Conservation (phyloP, 345 rosid species). For the Eucalyptus viminalis region DNA sequence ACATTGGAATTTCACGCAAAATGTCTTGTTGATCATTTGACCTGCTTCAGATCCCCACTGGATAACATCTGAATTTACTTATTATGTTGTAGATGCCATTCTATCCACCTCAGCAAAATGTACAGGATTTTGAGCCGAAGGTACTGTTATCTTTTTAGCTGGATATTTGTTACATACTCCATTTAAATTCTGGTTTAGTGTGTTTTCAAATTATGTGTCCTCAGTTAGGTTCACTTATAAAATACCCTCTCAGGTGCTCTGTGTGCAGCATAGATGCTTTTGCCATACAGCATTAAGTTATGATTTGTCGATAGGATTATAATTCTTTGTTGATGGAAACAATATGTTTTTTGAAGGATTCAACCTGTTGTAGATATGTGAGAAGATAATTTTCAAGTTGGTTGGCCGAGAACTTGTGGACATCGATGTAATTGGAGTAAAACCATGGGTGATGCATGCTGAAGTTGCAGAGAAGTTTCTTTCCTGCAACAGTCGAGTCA, state of each 20-base stretch:
- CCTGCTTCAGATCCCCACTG: not conserved
- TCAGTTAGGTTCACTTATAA: not conserved
- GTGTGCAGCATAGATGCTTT: not conserved
- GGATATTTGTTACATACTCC: not conserved
- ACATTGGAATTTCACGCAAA: not conserved
- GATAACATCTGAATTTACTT: not conserved
- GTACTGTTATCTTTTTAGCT: constrained; percentile 11
- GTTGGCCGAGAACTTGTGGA: constrained; percentile 83
- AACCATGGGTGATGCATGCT: constrained; percentile 99
- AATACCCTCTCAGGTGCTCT: not conserved
- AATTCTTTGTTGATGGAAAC: not conserved
- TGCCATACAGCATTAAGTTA: not conserved
- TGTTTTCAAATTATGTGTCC: not conserved
- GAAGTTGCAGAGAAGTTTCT: constrained; percentile 82
- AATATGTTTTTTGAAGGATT: constrained; percentile 21
- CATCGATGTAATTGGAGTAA: constrained; percentile 60
- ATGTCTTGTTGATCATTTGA: not conserved
- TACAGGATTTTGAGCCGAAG: constrained; percentile 64
- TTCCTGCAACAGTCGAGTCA: constrained; percentile 41
- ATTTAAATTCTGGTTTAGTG: not conserved
- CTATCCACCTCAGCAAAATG: constrained; percentile 90
- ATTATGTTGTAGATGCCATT: constrained; percentile 54
- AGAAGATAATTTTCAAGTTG: constrained; percentile 62
- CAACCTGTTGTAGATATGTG: constrained; percentile 65
- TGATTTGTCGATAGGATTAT: not conserved